phyloP scores from a whole-genome alignment of 2,329 filamentous ascomycete species.

The Mycosphaerelloides madeirae region DNA sequence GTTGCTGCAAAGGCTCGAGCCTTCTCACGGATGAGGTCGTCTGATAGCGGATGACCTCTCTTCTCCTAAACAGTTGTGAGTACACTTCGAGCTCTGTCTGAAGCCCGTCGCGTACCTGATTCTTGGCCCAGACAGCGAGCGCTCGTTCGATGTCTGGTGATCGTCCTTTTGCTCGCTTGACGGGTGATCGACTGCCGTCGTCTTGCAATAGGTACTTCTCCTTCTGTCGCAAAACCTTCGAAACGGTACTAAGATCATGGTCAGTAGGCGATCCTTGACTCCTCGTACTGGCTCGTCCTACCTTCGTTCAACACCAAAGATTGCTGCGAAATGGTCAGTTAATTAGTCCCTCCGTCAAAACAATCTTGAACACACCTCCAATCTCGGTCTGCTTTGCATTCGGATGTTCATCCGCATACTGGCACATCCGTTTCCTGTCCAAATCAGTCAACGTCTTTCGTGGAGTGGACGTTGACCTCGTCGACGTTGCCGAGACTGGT shows the following conservation, averaged over 20 bases:
- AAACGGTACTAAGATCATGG: slow-evolving; percentile 72
- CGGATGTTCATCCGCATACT: slow-evolving; percentile 86
- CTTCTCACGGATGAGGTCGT: slow-evolving; percentile 80
- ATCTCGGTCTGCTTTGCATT: slow-evolving; percentile 94
- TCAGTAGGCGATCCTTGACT: slow-evolving; percentile 4
- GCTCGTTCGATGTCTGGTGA: slow-evolving; percentile 88
- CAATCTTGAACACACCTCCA: slow-evolving; percentile 56
- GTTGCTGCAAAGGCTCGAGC: slow-evolving; percentile 67
- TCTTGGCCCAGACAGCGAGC: slow-evolving; percentile 79
- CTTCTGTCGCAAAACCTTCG: slow-evolving; percentile 89
- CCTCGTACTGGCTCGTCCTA: slow-evolving; percentile 42
- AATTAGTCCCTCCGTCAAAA: slow-evolving; percentile 28
- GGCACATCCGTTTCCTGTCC: slow-evolving; percentile 87
- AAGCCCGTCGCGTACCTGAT: slow-evolving; percentile 36
- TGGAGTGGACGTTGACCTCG: slow-evolving; percentile 32
- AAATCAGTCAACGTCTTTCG: slow-evolving; percentile 80
- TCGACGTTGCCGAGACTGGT: slow-evolving; percentile 47
- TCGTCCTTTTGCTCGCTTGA: slow-evolving; percentile 79
- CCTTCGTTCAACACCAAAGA: slow-evolving; percentile 97
- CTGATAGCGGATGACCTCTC: slow-evolving; percentile 67
- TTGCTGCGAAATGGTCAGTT: slow-evolving; percentile 50
- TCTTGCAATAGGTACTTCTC: slow-evolving; percentile 86
- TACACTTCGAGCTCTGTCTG: too few species aligned
- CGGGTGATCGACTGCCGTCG: slow-evolving; percentile 71
- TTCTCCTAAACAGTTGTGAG: slow-evolving; percentile 53